These are phyloP conservation scores for Trypanosoma conorhini DNA, from an alignment of 208 protist genomes.

Conservation along the genomic window DNA sequence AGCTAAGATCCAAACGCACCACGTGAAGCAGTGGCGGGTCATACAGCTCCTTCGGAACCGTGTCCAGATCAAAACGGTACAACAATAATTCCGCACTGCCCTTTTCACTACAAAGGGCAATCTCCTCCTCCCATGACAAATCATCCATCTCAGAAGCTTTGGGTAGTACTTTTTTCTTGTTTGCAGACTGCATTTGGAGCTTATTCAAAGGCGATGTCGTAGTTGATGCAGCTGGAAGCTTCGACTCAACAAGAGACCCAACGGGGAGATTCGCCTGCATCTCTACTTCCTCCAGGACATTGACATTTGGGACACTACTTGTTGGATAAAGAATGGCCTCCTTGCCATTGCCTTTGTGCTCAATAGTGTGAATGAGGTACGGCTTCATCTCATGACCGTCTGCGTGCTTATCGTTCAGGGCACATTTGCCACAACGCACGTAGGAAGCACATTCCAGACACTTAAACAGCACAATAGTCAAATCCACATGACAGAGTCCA, in stretches of 20 bases:
- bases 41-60: conserved; percentile 71
- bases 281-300: conserved; percentile 74
- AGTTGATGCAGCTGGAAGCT: background rate
- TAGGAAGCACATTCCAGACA: conserved; percentile 55
- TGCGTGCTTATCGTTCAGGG: conserved; percentile 55
- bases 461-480: conserved; percentile 58
- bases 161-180: conserved; percentile 36
- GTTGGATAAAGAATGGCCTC: conserved; percentile 53
- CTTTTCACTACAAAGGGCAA: conserved; percentile 55
- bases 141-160: conserved; percentile 77
- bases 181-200: background rate
- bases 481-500: conserved; percentile 57
- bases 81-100: conserved; percentile 58
- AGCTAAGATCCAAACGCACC: conserved; percentile 62
- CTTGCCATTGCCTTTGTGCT: conserved; percentile 37
- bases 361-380: conserved; percentile 63
- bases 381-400: conserved; percentile 56
- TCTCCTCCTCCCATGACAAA: conserved; percentile 68
- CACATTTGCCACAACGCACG: conserved; percentile 80
- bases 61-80: conserved; percentile 65
- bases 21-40: conserved; percentile 69
- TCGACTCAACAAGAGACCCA: conserved; percentile 20
- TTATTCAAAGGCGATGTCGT: background rate
- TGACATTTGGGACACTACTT: conserved; percentile 48
- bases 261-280: conserved; percentile 70